phyloP scores from a whole-genome alignment of 106 monocot species.

The Hemerocallis citrina region DNA sequence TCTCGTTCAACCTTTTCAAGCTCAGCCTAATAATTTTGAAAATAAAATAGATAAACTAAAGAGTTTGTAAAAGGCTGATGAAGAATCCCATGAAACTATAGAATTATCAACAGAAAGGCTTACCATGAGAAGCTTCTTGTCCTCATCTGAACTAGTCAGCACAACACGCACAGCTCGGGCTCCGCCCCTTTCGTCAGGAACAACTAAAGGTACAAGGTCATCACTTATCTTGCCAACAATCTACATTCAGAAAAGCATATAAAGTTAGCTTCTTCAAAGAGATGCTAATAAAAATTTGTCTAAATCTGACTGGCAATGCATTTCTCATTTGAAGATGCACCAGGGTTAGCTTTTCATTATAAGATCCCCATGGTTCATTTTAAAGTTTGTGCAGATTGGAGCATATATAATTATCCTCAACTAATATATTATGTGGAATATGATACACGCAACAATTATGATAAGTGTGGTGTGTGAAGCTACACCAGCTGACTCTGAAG shows the following conservation, averaged over 20 bases:
- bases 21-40: constrained; percentile 22
- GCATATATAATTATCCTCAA: not conserved
- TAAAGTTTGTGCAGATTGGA: not conserved
- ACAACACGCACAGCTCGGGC: constrained; percentile 53
- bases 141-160: constrained; percentile 69
- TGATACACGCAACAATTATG: too few relatives aligned
- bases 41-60: not conserved
- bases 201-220: constrained; percentile 60
- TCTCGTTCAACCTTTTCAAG: constrained; percentile 60
- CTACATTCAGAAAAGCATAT: constrained; percentile 21
- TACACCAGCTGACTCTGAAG: too few relatives aligned
- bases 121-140: constrained; percentile 66
- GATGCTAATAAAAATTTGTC: not conserved
- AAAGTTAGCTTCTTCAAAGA: constrained; percentile 2
- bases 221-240: constrained; percentile 40
- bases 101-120: not conserved
- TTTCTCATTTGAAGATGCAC: not conserved
- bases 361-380: not conserved
- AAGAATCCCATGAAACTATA: not conserved
- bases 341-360: not conserved
- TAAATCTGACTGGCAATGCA: not conserved
- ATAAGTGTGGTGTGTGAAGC: too few relatives aligned
- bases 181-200: constrained; percentile 37
- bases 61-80: not conserved
- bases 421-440: too few relatives aligned